Percentiles rank a stretch among this genome's conserved stretches.
Conservation (phyloP, 306 rosid genomes). For the Cicer yamashitae region DNA sequence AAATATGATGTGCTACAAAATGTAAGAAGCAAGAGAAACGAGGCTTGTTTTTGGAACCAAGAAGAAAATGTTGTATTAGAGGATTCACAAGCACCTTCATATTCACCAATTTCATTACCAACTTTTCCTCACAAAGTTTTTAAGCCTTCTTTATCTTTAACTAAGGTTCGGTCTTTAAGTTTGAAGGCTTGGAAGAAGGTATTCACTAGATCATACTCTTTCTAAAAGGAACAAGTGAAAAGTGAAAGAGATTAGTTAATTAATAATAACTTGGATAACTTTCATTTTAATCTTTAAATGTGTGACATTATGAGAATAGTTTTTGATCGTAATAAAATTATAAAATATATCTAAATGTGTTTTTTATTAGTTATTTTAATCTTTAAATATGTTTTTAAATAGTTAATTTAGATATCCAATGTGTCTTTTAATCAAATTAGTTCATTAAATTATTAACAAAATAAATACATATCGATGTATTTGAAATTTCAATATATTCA, state of each 20-base stretch:
- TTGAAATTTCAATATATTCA: too few species aligned
- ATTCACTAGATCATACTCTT: slow-evolving; percentile 67
- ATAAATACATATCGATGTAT: too few species aligned
- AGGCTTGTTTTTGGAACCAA: slow-evolving; percentile 78
- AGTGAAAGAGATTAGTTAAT: slow-evolving; percentile 1
- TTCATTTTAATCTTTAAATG: too few species aligned
- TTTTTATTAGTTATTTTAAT: too few species aligned
- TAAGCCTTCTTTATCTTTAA: slow-evolving; percentile 61
- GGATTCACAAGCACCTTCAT: slow-evolving; percentile 39
- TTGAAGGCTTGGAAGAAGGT: slow-evolving; percentile 77
- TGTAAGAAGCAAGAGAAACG: slow-evolving; percentile 75
- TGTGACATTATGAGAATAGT: too few species aligned
- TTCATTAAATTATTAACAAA: too few species aligned
- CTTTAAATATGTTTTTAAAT: too few species aligned
- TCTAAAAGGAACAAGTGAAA: slow-evolving; percentile 40
- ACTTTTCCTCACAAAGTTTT: slow-evolving; percentile 41
- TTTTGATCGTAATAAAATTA: too few species aligned
- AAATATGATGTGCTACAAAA: slow-evolving; percentile 71
- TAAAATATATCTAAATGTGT: too few species aligned
- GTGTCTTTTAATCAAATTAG: too few species aligned
- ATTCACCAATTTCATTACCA: slow-evolving; percentile 45
- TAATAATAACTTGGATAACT: too few species aligned
- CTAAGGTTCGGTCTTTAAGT: slow-evolving; percentile 70
- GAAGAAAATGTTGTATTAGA: slow-evolving; percentile 57
- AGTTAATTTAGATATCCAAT: too few species aligned